These are phyloP conservation scores for Keithomyces neogunnii DNA, from an alignment of 2,329 filamentous ascomycete species.

Conservation along the genomic window DNA sequence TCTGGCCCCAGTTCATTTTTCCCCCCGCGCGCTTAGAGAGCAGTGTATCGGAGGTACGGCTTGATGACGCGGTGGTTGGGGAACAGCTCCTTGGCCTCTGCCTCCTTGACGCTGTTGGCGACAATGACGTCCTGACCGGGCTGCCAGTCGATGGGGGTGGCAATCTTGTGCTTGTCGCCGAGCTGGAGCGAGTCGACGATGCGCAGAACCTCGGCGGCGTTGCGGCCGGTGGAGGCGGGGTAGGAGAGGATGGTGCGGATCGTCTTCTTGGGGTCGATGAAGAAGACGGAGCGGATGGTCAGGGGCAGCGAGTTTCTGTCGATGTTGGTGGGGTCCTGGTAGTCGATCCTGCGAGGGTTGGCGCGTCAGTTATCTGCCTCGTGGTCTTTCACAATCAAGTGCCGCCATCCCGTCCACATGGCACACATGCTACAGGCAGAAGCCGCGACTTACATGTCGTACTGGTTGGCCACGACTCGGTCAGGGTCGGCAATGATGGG, in stretches of 20 bases:
- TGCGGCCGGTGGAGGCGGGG: slow-evolving; percentile 82
- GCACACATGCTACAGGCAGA: neutral
- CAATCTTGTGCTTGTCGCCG: slow-evolving; percentile 80
- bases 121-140: slow-evolving; percentile 89
- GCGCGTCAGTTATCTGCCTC: neutral
- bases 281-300: slow-evolving; percentile 88
- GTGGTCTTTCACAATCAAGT: no score
- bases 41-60: slow-evolving; percentile 68
- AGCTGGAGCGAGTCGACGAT: slow-evolving; percentile 73
- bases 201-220: slow-evolving; percentile 70
- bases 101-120: slow-evolving; percentile 71
- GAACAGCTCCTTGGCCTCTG: slow-evolving; percentile 83
- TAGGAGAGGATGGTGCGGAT: slow-evolving; percentile 90
- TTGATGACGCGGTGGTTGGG: slow-evolving; percentile 63
- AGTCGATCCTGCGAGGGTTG: slow-evolving; percentile 50
- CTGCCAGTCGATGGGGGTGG: slow-evolving; percentile 85
- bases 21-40: slow-evolving; percentile 28
- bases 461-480: slow-evolving; percentile 65
- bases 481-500: slow-evolving; percentile 76
- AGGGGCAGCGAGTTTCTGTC: slow-evolving; percentile 79
- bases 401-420: no score
- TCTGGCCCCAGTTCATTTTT: no score
- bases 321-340: slow-evolving; percentile 74
- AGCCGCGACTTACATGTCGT: slow-evolving; percentile 58
- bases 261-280: slow-evolving; percentile 90